phyloP scores from a whole-genome alignment of 192 early-diverging fungal species.

The Rhizoclosmatium sp. region DNA sequence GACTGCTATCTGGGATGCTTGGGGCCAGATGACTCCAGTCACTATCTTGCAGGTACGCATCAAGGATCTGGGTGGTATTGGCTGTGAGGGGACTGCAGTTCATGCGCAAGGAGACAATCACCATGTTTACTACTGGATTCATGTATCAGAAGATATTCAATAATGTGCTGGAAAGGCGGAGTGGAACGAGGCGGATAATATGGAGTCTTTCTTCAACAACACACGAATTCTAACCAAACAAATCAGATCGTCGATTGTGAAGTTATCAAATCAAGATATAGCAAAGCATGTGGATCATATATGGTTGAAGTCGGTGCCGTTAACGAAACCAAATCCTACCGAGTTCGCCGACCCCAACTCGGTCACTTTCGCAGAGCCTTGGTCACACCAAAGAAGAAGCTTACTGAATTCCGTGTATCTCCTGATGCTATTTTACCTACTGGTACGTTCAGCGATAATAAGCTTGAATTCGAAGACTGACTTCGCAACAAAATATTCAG shows the following conservation, averaged over 20 bases:
- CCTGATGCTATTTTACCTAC: slow-evolving; percentile 85
- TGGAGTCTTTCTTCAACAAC: too few species aligned
- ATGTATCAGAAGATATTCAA: too few species aligned
- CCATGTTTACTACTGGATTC: too few species aligned
- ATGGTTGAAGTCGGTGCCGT: slow-evolving; percentile 58
- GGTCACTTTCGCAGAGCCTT: slow-evolving; percentile 78
- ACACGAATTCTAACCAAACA: too few species aligned
- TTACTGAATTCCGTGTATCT: slow-evolving; percentile 85
- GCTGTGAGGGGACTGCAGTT: neutral
- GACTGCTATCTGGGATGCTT: slow-evolving; percentile 93
- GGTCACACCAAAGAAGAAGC: slow-evolving; percentile 78
- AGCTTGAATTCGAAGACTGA: neutral
- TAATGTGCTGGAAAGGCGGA: too few species aligned
- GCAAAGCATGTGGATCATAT: slow-evolving; percentile 45
- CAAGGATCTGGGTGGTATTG: neutral
- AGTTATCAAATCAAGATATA: slow-evolving; percentile 52
- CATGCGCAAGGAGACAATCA: too few species aligned
- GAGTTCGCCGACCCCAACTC: slow-evolving; percentile 73
- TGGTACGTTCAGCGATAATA: slow-evolving; percentile 43
- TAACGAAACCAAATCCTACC: slow-evolving; percentile 46
- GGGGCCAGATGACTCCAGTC: slow-evolving; percentile 88
- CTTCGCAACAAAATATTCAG: neutral
- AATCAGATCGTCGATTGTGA: slow-evolving; percentile 53
- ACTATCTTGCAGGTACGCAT: slow-evolving; percentile 81
- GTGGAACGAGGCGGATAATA: too few species aligned